Percentiles rank a stretch among this genome's conserved stretches.
These are phyloP conservation scores for Cytospora mali DNA, from an alignment of 2,329 filamentous ascomycete species.

Conservation along the genomic window DNA sequence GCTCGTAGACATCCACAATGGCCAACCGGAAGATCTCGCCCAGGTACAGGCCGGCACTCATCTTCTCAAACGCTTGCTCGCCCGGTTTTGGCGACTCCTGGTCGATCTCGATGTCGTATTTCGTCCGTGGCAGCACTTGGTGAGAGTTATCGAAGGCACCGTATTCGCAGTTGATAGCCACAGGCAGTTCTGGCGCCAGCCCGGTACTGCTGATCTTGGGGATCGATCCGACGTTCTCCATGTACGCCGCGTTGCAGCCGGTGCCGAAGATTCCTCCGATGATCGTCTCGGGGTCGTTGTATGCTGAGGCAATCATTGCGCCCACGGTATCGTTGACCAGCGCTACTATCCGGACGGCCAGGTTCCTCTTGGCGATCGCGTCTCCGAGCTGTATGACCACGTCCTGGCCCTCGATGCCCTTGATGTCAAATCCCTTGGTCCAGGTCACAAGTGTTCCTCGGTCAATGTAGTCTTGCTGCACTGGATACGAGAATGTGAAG, in stretches of 20 bases:
- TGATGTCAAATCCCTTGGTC: conserved; percentile 77
- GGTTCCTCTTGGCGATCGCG: conserved; percentile 43
- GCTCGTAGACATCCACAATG: conserved; percentile 47
- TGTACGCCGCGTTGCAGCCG: conserved; percentile 79
- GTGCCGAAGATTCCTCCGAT: conserved; percentile 81
- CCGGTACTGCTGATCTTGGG: conserved; percentile 53
- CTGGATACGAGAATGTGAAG: conserved; percentile 75
- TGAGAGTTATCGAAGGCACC: conserved; percentile 76
- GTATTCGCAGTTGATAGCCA: conserved; percentile 84
- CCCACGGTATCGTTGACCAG: conserved; percentile 81
- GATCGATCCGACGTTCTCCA: conserved; percentile 70
- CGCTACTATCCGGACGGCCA: conserved; percentile 73
- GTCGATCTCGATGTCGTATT: conserved; percentile 69
- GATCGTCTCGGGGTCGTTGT: conserved; percentile 71
- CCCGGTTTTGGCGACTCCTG: conserved; percentile 70
- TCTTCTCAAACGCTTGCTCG: conserved; percentile 82
- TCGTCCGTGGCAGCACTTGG: conserved; percentile 69
- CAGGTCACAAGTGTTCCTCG: conserved; percentile 71
- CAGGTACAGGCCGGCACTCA: conserved; percentile 80
- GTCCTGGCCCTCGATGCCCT: conserved; percentile 69
- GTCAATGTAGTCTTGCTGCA: conserved; percentile 70
- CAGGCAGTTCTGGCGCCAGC: conserved; percentile 68
- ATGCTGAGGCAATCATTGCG: conserved; percentile 77
- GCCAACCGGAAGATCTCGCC: conserved; percentile 73
- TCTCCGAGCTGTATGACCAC: conserved; percentile 68